Conservation (phyloP, 2,329 filamentous ascomycete species). For the Fusarium sp. region DNA sequence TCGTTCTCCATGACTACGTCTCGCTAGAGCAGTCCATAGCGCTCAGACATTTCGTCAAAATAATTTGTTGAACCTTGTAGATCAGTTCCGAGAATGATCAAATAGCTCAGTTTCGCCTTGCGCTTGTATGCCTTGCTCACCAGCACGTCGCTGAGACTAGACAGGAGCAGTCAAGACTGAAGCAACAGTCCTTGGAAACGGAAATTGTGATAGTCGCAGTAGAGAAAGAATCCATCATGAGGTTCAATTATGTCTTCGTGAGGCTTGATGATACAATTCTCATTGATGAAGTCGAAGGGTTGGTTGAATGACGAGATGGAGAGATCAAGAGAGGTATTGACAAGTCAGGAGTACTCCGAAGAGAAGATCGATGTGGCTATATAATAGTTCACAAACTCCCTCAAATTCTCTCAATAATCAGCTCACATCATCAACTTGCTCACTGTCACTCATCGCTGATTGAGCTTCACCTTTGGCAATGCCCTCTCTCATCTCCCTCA, state of each 20-base stretch:
- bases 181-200: not conserved
- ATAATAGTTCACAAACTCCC: conserved; percentile 39
- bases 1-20: not conserved
- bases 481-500: conserved; percentile 39
- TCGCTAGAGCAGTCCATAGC: not conserved
- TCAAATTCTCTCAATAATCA: conserved; percentile 40
- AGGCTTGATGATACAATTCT: conserved; percentile 44
- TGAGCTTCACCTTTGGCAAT: conserved; percentile 15
- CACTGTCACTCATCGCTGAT: conserved; percentile 6
- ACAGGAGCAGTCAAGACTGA: conserved; percentile 3
- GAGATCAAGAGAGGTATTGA: not conserved
- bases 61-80: not conserved
- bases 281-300: not conserved
- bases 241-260: conserved; percentile 35
- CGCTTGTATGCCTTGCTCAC: no score
- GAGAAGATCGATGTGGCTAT: conserved; percentile 15
- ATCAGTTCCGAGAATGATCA: conserved; percentile 19
- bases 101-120: no score
- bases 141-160: conserved; percentile 39
- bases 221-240: not conserved
- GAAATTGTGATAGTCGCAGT: conserved; percentile 37
- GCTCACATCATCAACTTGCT: conserved; percentile 40
- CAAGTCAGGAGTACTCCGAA: not conserved
- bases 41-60: not conserved
- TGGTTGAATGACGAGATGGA: not conserved